Evolutionary conservation across 805 yeast genomes (phyloP).

Genomic region (Starmerella bombicola): DNA sequence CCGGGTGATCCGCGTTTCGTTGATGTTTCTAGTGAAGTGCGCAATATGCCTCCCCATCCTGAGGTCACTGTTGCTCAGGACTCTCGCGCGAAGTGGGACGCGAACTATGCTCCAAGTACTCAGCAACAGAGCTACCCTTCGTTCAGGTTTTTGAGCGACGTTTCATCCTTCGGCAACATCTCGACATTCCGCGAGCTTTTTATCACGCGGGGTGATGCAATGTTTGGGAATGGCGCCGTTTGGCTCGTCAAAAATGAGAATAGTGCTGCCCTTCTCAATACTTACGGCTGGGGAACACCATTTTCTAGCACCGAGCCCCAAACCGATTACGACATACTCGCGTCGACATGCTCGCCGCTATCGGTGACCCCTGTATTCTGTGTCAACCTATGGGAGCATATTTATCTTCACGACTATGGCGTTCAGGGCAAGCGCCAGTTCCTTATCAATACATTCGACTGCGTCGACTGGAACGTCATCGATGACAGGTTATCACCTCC

Average conservation of each 20-base stretch:
- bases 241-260: constrained; percentile 60
- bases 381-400: constrained; percentile 75
- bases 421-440: constrained; percentile 58
- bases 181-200: constrained; percentile 66
- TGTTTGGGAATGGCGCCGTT: constrained; percentile 85
- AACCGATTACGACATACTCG: constrained; percentile 3
- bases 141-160: constrained; percentile 13
- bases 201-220: constrained; percentile 55
- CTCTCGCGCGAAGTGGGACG: background rate
- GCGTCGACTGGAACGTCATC: constrained; percentile 62
- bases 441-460: constrained; percentile 59
- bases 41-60: constrained; percentile 20
- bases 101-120: constrained; percentile 4
- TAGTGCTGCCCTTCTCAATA: constrained; percentile 57
- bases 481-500: constrained; percentile 13
- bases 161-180: constrained; percentile 57
- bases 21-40: constrained; percentile 20
- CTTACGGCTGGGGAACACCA: constrained; percentile 87
- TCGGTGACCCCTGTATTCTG: constrained; percentile 47
- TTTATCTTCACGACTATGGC: constrained; percentile 77
- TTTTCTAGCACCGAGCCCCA: constrained; percentile 30
- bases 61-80: background rate
- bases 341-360: constrained; percentile 9
- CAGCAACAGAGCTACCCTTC: constrained; percentile 11
- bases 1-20: constrained; percentile 20